A percentile compares a stretch with the other conserved stretches of the same genome.
Conservation (phyloP, 371 early-diverging fungal genomes). For the Circinella umbellata region DNA sequence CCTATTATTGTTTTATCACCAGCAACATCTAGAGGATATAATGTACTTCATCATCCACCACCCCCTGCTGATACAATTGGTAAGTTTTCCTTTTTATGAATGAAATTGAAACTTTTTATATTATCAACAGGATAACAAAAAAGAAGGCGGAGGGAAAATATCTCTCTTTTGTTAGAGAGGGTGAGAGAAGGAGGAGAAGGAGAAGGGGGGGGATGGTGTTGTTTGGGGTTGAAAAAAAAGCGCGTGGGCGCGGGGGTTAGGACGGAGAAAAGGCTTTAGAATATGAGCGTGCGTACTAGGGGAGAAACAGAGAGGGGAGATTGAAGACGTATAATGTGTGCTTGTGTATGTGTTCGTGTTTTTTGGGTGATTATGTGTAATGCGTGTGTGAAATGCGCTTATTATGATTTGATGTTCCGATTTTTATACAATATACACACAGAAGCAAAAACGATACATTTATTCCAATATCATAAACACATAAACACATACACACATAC, state of each 20-base stretch:
- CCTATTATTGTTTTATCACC: constrained; percentile 9
- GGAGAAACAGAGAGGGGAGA: constrained; percentile 1
- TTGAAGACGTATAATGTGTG: not conserved
- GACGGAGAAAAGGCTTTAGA: not conserved
- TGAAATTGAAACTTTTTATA: no score
- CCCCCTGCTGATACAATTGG: constrained; percentile 14
- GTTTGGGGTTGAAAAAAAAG: not conserved
- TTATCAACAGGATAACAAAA: no score
- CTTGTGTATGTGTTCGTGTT: not conserved
- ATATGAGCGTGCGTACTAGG: not conserved
- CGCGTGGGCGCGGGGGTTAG: constrained; percentile 1
- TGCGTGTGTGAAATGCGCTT: constrained; percentile 3
- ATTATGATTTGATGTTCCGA: not conserved
- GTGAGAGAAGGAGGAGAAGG: not conserved
- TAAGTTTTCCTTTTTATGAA: not conserved
- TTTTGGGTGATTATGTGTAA: not conserved
- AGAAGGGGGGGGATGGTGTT: not conserved
- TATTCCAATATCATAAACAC: no score
- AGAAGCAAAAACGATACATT: no score
- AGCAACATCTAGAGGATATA: constrained; percentile 1
- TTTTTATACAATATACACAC: no score
- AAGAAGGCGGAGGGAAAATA: no score
- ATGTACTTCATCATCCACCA: constrained; percentile 4
- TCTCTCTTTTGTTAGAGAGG: not conserved
- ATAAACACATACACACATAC: not conserved